phyloP scores from a whole-genome alignment of 805 yeast species.

The Candida suzukii region DNA sequence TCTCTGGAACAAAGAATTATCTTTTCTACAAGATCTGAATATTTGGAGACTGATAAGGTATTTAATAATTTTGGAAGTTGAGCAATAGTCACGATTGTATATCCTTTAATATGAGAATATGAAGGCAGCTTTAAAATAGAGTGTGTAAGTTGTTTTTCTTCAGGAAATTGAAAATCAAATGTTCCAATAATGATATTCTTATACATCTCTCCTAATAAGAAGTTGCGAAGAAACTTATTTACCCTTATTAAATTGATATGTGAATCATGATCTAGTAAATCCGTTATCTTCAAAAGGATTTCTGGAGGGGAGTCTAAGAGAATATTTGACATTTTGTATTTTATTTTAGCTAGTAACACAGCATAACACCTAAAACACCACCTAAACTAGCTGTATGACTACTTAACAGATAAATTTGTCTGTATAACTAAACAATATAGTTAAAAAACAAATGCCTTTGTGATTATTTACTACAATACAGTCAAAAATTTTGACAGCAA shows the following conservation, averaged over 20 bases:
- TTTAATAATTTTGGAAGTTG: background rate
- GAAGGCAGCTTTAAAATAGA: conserved; percentile 1
- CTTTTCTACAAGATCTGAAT: background rate
- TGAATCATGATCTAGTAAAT: background rate
- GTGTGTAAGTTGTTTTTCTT: background rate
- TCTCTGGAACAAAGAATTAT: background rate
- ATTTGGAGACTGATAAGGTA: background rate
- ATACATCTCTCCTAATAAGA: background rate
- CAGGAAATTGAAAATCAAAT: conserved; percentile 1
- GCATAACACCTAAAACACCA: too few relatives aligned
- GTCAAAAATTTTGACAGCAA: too few relatives aligned
- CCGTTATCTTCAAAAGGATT: background rate
- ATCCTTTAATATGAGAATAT: background rate
- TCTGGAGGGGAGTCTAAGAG: background rate
- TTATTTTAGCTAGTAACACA: background rate
- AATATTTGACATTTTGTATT: background rate
- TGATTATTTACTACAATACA: too few relatives aligned
- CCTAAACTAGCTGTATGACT: too few relatives aligned
- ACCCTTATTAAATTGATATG: background rate
- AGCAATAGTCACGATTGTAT: background rate
- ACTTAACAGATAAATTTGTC: too few relatives aligned
- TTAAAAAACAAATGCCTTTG: too few relatives aligned
- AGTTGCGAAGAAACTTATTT: background rate
- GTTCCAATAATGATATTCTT: conserved; percentile 1
- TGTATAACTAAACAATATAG: too few relatives aligned